Conservation (phyloP, 2,329 filamentous ascomycete genomes). For the Rhynchosporium secalis region DNA sequence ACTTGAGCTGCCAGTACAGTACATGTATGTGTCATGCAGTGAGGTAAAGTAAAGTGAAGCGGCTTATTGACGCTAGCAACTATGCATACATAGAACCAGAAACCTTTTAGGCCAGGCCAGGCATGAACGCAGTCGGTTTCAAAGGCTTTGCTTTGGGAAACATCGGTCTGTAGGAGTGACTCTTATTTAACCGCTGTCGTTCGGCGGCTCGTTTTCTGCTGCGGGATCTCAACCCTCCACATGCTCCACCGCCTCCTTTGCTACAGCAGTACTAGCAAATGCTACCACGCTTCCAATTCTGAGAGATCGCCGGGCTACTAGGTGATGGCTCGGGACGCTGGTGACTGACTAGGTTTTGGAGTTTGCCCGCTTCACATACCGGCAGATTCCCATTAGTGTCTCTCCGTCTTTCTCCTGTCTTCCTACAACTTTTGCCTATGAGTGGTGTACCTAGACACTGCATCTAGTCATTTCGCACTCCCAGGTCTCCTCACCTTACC, state of each 20-base stretch:
- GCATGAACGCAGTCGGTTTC: constrained; percentile 22
- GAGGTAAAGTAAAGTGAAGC: too few species aligned
- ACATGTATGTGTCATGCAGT: too few species aligned
- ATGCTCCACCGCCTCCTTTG: constrained; percentile 9
- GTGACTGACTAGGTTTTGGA: constrained; percentile 18
- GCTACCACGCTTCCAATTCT: constrained; percentile 25
- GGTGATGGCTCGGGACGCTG: constrained; percentile 21
- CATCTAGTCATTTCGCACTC: constrained; percentile 20
- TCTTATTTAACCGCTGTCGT: too few species aligned
- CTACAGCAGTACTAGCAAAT: constrained; percentile 19
- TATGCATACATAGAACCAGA: constrained; percentile 17
- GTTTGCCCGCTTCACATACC: constrained; percentile 10
- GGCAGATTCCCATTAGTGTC: constrained; percentile 10
- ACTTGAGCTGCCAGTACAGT: too few species aligned
- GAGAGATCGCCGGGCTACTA: constrained; percentile 23
- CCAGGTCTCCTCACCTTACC: constrained; percentile 1
- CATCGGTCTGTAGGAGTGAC: constrained; percentile 5
- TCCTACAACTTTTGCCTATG: constrained; percentile 3
- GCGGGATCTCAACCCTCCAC: constrained; percentile 17
- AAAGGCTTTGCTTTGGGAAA: constrained; percentile 16
- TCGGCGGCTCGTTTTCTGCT: constrained; percentile 4
- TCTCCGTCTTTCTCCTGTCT: constrained; percentile 1
- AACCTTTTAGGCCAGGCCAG: constrained; percentile 23
- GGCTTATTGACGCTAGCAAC: background rate
- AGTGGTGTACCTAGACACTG: constrained; percentile 16